These are phyloP conservation scores for Suillus luteus DNA, from an alignment of 768 basidiomycete species.

Conservation along the genomic window DNA sequence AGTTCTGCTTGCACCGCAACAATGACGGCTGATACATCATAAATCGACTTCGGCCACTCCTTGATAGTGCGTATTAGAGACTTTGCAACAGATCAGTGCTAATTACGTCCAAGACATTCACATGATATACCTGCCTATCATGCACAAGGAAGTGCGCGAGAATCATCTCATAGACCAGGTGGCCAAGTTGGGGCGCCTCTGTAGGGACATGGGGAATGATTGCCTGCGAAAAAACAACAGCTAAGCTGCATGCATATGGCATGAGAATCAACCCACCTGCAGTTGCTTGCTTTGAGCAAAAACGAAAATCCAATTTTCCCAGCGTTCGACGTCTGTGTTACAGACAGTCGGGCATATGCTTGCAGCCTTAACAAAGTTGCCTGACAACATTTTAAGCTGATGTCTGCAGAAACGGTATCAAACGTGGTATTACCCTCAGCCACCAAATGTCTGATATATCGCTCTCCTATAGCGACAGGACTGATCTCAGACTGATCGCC, in stretches of 20 bases:
- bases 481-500: conserved; percentile 45
- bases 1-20: conserved; percentile 85
- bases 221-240: conserved; percentile 44
- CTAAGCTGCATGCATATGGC: conserved; percentile 3
- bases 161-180: conserved; percentile 93
- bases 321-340: conserved; percentile 73
- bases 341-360: conserved; percentile 83
- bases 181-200: conserved; percentile 74
- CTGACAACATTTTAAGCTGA: conserved; percentile 32
- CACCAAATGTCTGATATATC: conserved; percentile 86
- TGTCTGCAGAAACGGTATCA: background rate
- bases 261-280: conserved; percentile 49
- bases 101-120: conserved; percentile 1
- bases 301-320: conserved; percentile 95
- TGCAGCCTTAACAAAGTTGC: conserved; percentile 78
- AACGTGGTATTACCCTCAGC: conserved; percentile 57
- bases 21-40: conserved; percentile 85
- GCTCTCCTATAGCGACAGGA: conserved; percentile 74
- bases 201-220: conserved; percentile 92
- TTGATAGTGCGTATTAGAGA: conserved; percentile 75
- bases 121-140: conserved; percentile 61
- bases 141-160: conserved; percentile 82
- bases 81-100: conserved; percentile 39
- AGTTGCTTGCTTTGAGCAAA: conserved; percentile 83
- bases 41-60: conserved; percentile 90